These are phyloP conservation scores for Elongisporangium senticosum DNA, from an alignment of 352 stramenopile genomes.

Conservation along the genomic window DNA sequence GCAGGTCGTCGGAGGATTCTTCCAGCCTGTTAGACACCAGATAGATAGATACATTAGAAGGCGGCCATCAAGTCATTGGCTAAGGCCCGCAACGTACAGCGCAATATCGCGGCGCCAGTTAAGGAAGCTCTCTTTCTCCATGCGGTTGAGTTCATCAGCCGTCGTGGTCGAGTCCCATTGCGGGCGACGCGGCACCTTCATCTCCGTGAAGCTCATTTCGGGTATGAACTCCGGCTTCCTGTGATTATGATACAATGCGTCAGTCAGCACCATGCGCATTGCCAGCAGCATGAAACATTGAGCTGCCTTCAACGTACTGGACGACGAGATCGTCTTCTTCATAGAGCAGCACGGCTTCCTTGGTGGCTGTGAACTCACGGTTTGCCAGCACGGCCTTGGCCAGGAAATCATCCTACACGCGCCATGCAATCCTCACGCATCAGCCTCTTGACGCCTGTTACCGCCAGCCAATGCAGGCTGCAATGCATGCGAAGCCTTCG, in stretches of 20 bases:
- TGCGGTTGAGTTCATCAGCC: slow-evolving; percentile 91
- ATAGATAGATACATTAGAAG: slow-evolving; percentile 9
- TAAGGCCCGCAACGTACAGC: slow-evolving; percentile 29
- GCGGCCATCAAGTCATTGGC: not conserved
- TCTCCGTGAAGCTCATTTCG: slow-evolving; percentile 90
- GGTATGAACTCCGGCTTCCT: slow-evolving; percentile 56
- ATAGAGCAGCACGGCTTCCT: slow-evolving; percentile 82
- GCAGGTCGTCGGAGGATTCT: slow-evolving; percentile 64
- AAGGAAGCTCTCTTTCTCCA: slow-evolving; percentile 98
- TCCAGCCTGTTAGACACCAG: slow-evolving; percentile 42
- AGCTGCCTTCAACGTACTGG: slow-evolving; percentile 31
- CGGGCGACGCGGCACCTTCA: slow-evolving; percentile 96
- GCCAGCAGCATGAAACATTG: not conserved
- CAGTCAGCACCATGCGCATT: not conserved
- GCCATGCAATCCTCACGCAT: not conserved
- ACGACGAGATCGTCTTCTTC: slow-evolving; percentile 63
- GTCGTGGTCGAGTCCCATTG: slow-evolving; percentile 94
- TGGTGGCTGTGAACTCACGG: slow-evolving; percentile 89
- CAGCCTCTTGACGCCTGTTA: too few species aligned
- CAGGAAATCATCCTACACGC: slow-evolving; percentile 88
- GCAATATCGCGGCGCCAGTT: slow-evolving; percentile 97
- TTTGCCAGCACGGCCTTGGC: slow-evolving; percentile 89
- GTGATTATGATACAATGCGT: not conserved
- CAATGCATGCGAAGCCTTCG: not conserved
- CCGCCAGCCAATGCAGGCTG: not conserved